Conservation (phyloP, 257 asterid species). For the Lantana camara region DNA sequence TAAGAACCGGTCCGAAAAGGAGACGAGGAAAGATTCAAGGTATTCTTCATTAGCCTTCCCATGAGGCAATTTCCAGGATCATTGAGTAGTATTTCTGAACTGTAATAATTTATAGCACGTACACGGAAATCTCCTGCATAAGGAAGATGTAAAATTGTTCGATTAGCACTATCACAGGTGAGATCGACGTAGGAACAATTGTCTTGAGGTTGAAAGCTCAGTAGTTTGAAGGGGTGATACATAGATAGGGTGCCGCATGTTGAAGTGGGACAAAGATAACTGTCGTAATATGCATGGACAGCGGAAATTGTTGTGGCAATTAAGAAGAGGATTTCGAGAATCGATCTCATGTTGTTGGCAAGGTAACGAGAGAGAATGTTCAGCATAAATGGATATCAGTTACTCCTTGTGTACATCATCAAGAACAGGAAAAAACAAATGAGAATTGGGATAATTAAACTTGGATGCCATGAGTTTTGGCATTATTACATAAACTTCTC, state of each 20-base stretch:
- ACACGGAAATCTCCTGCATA: slow-evolving; percentile 23
- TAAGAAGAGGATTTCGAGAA: slow-evolving; percentile 8
- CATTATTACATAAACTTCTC: too few relatives aligned
- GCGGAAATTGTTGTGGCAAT: neutral
- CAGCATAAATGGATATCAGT: too few relatives aligned
- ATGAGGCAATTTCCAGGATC: slow-evolving; percentile 40
- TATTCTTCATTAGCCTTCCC: slow-evolving; percentile 25
- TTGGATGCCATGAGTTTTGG: too few relatives aligned
- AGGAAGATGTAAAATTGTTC: slow-evolving; percentile 25
- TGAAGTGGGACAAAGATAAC: slow-evolving; percentile 26
- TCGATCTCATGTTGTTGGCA: slow-evolving; percentile 8
- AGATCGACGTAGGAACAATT: slow-evolving; percentile 26
- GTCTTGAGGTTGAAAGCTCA: neutral
- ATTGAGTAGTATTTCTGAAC: slow-evolving; percentile 19
- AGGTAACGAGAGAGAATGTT: neutral
- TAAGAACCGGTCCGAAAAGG: slow-evolving; percentile 22
- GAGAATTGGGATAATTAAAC: too few relatives aligned
- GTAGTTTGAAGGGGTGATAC: slow-evolving; percentile 31
- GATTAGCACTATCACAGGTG: slow-evolving; percentile 6
- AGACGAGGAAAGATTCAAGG: slow-evolving; percentile 30
- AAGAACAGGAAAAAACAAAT: slow-evolving; percentile 20
- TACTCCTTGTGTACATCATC: slow-evolving; percentile 9
- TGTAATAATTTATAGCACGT: slow-evolving; percentile 2
- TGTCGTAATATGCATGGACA: neutral
- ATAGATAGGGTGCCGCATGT: slow-evolving; percentile 23